phyloP scores from a whole-genome alignment of 2,329 filamentous ascomycete genomes.

The Aquanectria penicillioides region DNA sequence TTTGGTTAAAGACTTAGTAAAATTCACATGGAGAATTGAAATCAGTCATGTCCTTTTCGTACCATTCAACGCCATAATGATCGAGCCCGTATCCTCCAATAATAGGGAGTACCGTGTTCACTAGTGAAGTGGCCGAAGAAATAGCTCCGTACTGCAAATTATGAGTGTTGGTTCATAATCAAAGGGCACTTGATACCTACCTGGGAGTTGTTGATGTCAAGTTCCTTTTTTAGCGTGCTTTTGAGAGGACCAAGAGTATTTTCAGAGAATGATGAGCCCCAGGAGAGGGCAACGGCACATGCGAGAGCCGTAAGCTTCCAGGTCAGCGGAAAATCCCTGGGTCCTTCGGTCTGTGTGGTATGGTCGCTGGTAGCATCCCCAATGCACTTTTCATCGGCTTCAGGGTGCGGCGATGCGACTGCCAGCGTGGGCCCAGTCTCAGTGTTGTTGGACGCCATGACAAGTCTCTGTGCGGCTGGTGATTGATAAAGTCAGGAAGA shows the following conservation, averaged over 20 bases:
- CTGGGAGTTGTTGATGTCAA: conserved; percentile 36
- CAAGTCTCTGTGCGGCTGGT: no score
- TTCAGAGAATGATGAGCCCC: conserved; percentile 40
- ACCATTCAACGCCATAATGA: conserved; percentile 41
- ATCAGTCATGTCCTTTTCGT: not conserved
- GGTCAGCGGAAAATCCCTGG: conserved; percentile 32
- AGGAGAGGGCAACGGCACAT: conserved; percentile 36
- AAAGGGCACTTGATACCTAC: conserved; percentile 8
- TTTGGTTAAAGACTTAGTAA: not conserved
- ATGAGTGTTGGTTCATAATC: no score
- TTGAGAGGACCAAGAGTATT: conserved; percentile 40
- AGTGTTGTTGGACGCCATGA: no score
- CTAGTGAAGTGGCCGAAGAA: conserved; percentile 36
- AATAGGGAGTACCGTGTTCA: conserved; percentile 40
- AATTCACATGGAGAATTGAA: no score
- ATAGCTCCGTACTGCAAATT: conserved; percentile 41
- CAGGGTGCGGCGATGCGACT: no score
- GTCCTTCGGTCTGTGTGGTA: no score
- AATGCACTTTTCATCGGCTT: no score
- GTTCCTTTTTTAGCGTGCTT: conserved; percentile 31
- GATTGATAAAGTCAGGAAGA: no score
- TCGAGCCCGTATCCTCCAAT: conserved; percentile 40
- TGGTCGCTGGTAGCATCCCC: no score
- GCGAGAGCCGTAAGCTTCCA: conserved; percentile 37
- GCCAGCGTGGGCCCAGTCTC: no score